Evolutionary conservation across 2,329 filamentous ascomycete genomes (phyloP).

Genomic region (Aaosphaeria arxii): DNA sequence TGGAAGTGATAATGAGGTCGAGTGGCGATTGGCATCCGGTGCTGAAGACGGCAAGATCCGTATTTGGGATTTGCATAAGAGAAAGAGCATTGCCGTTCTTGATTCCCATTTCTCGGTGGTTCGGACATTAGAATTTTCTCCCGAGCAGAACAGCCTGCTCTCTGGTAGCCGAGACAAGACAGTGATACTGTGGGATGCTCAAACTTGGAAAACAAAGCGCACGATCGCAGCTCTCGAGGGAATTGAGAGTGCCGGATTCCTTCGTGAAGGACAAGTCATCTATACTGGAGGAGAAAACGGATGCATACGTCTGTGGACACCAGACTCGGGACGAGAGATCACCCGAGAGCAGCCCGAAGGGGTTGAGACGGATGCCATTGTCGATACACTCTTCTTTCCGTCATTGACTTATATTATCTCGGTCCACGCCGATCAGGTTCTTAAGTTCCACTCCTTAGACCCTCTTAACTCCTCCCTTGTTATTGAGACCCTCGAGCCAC

Average conservation of each 20-base stretch:
- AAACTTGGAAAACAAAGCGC: constrained; percentile 77
- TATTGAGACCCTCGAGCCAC: constrained; percentile 52
- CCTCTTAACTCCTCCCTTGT: constrained; percentile 39
- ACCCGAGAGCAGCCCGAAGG: constrained; percentile 68
- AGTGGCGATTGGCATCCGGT: constrained; percentile 82
- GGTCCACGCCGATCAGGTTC: constrained; percentile 84
- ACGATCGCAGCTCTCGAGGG: constrained; percentile 83
- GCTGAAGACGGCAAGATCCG: constrained; percentile 91
- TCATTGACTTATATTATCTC: constrained; percentile 71
- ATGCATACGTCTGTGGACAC: constrained; percentile 78
- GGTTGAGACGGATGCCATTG: constrained; percentile 63
- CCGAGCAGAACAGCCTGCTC: constrained; percentile 70
- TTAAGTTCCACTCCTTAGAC: constrained; percentile 67
- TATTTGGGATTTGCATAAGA: constrained; percentile 87
- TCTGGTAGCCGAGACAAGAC: constrained; percentile 92
- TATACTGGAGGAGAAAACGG: constrained; percentile 86
- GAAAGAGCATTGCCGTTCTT: constrained; percentile 70
- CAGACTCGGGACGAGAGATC: constrained; percentile 72
- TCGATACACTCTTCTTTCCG: constrained; percentile 66
- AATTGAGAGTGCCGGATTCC: constrained; percentile 79
- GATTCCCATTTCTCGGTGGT: constrained; percentile 96
- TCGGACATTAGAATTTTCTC: constrained; percentile 78
- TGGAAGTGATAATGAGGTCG: constrained; percentile 48
- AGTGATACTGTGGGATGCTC: constrained; percentile 84
- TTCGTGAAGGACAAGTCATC: constrained; percentile 67